Evolutionary conservation across 805 yeast genomes (phyloP), one percentile per base, ranked within the genome.

Genomic region (Saturnispora ahearnii): DNA sequence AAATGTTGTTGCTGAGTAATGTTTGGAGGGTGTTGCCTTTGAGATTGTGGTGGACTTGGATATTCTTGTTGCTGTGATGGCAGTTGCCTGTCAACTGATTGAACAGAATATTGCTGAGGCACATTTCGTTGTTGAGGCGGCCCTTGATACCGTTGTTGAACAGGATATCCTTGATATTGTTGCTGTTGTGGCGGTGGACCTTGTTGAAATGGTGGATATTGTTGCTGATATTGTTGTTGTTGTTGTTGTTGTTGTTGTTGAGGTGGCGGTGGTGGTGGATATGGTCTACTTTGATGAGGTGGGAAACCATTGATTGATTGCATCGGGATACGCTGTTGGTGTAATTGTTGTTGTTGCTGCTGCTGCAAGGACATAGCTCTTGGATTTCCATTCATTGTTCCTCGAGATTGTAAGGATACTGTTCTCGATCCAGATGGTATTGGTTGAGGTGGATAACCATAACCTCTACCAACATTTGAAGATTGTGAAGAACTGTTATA

Each of bases 291-390:
- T 38, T 38, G 42, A n/a, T 22, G 28, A 12, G 37, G n/a, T 30
- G 42, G 42, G n/a, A 6, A 38, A 4, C 30, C 15, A 18, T 31
- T 31, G 22, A 3, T 10, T 15, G 21, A n/a, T 38, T 21, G 40
- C 18, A 15, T 8, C 11, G 18, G 40, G 4, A 18, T 36, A 3
- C 40, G 40, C 11, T 36, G 15, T 15, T 42, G 44, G 3, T 15
- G 26, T 6, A 11, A n/a, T 26, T 22, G 45, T 9, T 11, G 40
- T 24, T 46, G 51, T 26, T 46, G 24, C 11, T 46, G 24, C 11
- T 46, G 57, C 47, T 50, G 63, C 57, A 61, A 48, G 5, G 62
- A 57, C 62, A 62, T 64, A 3, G 67, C 51, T 26, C 67, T 55
- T 33, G 64, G 63, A 41, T 59, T 54, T 45, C 47, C 33, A 31